A percentile compares a stretch with the other conserved stretches of the same genome.
Conservation (phyloP, 179 eudicot species). For the Camellia oleifera region DNA sequence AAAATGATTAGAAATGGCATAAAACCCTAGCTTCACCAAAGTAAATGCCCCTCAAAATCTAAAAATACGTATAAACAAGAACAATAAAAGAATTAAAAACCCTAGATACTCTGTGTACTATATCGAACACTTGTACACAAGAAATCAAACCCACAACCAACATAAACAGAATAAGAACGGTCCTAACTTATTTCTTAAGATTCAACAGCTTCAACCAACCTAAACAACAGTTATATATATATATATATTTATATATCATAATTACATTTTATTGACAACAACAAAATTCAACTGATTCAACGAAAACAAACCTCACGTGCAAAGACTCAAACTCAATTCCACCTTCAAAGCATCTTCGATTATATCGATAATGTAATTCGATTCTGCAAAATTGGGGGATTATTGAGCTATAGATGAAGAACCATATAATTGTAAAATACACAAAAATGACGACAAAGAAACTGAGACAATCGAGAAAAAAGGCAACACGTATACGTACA, state of each 20-base stretch:
- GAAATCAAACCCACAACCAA: background rate
- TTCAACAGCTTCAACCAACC: background rate
- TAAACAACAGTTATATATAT: background rate
- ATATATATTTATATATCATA: background rate
- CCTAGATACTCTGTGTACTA: background rate
- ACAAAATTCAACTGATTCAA: background rate
- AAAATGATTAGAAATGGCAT: too few species aligned
- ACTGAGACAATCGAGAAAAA: background rate
- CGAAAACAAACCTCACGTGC: background rate
- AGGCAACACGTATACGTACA: background rate
- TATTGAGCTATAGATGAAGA: background rate
- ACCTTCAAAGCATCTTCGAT: background rate
- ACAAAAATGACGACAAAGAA: background rate
- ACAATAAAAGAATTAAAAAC: too few species aligned
- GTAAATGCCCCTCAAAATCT: background rate
- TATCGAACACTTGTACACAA: background rate
- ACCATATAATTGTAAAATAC: background rate
- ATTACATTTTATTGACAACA: background rate
- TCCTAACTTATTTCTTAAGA: background rate
- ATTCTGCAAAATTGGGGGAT: background rate
- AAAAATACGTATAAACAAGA: background rate
- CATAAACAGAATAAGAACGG: background rate
- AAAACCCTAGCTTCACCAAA: conserved; percentile 1
- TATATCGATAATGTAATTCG: background rate
- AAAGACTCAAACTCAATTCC: conserved; percentile 4